These are phyloP conservation scores for Globisporangium emineosum DNA, from an alignment of 352 stramenopile genomes.

Conservation along the genomic window DNA sequence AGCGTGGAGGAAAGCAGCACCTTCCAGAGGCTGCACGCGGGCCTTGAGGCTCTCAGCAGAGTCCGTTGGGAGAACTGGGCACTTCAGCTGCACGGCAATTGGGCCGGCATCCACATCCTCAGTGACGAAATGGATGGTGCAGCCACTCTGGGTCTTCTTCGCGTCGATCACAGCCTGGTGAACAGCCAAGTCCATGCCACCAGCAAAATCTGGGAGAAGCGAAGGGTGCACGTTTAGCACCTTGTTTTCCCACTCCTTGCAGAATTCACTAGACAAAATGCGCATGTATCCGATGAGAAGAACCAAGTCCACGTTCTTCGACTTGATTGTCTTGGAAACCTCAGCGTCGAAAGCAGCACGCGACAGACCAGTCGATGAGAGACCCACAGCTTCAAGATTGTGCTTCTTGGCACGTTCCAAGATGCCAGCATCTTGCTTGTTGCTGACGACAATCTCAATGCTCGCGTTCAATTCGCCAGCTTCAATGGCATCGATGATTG, in stretches of 20 bases:
- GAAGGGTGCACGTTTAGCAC: conserved; percentile 99
- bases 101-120: conserved; percentile 96
- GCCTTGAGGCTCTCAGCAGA: conserved; percentile 96
- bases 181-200: conserved; percentile 99
- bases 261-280: conserved; percentile 96
- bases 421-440: conserved; percentile 92
- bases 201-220: conserved; percentile 97
- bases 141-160: conserved; percentile 94
- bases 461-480: conserved; percentile 88
- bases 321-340: conserved; percentile 90
- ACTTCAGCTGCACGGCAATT: conserved; percentile 97
- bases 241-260: conserved; percentile 91
- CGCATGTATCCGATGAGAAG: conserved; percentile 99
- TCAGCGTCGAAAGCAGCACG: conserved; percentile 95
- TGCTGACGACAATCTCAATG: conserved; percentile 96
- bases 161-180: conserved; percentile 97
- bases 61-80: conserved; percentile 86
- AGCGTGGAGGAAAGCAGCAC: conserved; percentile 87
- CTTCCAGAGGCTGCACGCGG: conserved; percentile 97
- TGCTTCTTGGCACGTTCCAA: conserved; percentile 91
- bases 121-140: conserved; percentile 99
- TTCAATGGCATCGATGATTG: conserved; percentile 95
- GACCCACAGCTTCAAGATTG: conserved; percentile 58
- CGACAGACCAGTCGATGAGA: conserved; percentile 76
- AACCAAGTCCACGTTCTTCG: conserved; percentile 95